Base-by-base conservation (phyloP, 2,329 filamentous ascomycete genomes). In the Nakataea oryzae region DNA sequence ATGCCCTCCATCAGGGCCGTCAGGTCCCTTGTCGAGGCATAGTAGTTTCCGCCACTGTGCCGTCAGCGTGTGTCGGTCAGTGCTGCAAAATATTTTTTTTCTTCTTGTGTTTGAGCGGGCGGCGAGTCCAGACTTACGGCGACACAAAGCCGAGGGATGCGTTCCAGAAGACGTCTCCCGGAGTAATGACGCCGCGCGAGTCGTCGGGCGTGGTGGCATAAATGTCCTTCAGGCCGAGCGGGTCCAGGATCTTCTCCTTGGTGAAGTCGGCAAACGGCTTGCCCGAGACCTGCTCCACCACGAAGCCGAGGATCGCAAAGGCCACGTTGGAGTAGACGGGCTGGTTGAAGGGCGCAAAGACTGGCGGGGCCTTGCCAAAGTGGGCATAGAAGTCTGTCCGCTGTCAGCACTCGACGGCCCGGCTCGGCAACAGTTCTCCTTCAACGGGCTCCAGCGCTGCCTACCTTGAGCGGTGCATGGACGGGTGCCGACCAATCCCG, bases 321-420 rank as follows among this genome's bases (percentile, higher is more conserved):
- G 72, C 79, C 3, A 75, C 69, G 65, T 83, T 82, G 30, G 79
- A 78, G 67, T 84, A 84, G 3, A 74, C 71, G 0, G 81, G 79
- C 3, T 71, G 75, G 0, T 74, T 72, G 65, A 76, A 79, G 0
- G 80, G 74, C 0, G 70, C 67, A 59, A 77, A 80, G 1, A 75
- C 69, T 0, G 79, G 79, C 8, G 72, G 69, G 6, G 68, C 69
- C 59, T 67, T 66, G 28, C 65, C 67, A n/a, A 72, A 70, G 28
- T 69, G 69, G 13, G 68, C 61, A 28, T 69, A 67, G 41, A 73
- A 65, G 14, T 70, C 69, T 65, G 59, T 27, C 21, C 1, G 41
- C 41, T n/a, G 41, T 24, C 14, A 50, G 41, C 1, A 12, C 17
- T 8, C 11, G 41, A n/a, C 41, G 21, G 41, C 1, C 8, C 1